Evolutionary conservation across 495 filamentous ascomycete species (phyloP).

Genomic region (Annulohypoxylon maeteangense): DNA sequence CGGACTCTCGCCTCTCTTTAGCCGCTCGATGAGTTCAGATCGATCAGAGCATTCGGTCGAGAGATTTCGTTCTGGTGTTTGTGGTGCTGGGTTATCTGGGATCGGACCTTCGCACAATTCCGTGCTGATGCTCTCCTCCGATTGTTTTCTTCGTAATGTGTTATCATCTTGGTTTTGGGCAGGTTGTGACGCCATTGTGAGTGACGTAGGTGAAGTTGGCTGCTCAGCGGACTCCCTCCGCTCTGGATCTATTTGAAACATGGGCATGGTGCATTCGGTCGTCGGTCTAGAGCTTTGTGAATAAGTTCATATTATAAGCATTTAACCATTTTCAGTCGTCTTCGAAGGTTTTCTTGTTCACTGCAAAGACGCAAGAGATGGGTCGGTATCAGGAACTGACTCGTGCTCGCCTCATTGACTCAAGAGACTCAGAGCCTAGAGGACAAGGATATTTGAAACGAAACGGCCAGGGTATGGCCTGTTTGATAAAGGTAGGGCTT

Average conservation of each 20-base stretch:
- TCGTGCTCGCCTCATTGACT: constrained; percentile 35
- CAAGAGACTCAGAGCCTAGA: too few species aligned
- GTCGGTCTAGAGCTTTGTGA: constrained; percentile 20
- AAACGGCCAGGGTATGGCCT: constrained; percentile 1
- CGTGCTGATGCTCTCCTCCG: constrained; percentile 65
- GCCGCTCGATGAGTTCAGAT: constrained; percentile 81
- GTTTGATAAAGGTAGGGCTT: constrained; percentile 10
- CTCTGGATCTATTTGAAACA: constrained; percentile 63
- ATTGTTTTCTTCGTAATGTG: constrained; percentile 48
- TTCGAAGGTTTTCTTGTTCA: neutral
- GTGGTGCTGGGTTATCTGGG: constrained; percentile 52
- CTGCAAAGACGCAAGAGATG: neutral
- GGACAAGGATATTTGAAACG: constrained; percentile 12
- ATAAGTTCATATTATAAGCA: constrained; percentile 28
- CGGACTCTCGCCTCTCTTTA: constrained; percentile 83
- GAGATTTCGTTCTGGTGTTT: constrained; percentile 45
- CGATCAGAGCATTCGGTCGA: constrained; percentile 63
- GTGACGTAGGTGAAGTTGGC: constrained; percentile 19
- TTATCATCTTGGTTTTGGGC: constrained; percentile 7
- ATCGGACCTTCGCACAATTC: constrained; percentile 67
- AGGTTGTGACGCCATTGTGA: constrained; percentile 33
- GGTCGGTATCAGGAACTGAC: constrained; percentile 20
- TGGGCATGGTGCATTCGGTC: constrained; percentile 63
- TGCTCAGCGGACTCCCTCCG: constrained; percentile 47
- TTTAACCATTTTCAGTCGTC: constrained; percentile 24